Evolutionary conservation across 2,329 filamentous ascomycete species (phyloP), one percentile per base, ranked within the genome.

Genomic region (Chrysosporium queenslandicum): DNA sequence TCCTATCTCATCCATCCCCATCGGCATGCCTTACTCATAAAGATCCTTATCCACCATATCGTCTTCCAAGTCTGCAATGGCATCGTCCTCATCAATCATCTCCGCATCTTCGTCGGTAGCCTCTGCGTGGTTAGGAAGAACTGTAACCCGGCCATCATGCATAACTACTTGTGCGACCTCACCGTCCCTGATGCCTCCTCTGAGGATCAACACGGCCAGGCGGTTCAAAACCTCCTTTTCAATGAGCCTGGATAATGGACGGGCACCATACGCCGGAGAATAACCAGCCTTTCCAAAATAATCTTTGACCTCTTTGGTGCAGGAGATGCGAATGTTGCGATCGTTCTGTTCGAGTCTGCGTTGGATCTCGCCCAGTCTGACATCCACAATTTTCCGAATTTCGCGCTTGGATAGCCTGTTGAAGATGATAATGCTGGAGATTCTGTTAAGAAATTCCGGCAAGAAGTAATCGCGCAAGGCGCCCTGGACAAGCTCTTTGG

Each of bases 381-480:
- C 77, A 65, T 98, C 92, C 56, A 98, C 92, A 65, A 98, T 97
- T 74, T 82, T 88, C 64, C 92, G 85, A 63, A 98, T 98, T 72
- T 98, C 92, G 53, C 72, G 76, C 66, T 83, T 85, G 2, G 87
- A 91, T 52, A 98, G 85, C 45, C 92, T 86, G 77, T 98, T 98
- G 81, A 98, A 98, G 73, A 98, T 96, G 72, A 98, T 90, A 51
- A 84, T 87, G 56, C 86, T 92, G 71, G 81, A 91, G 76, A 98
- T 97, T 67, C 92, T 87, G 78, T 98, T 98, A 59, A 98, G 82
- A 77, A 98, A 98, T 65, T 98, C 92, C 29, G 92, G 92, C 1
- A 98, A 77, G 81, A 98, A 98, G 75, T 94, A 97, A 75, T 88
- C 88, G 64, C 91, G 86, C 34, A 98, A 79, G 3, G 90, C 82